Evolutionary conservation across 2,329 filamentous ascomycete species (phyloP).

Genomic region (Aspergillus flavus): DNA sequence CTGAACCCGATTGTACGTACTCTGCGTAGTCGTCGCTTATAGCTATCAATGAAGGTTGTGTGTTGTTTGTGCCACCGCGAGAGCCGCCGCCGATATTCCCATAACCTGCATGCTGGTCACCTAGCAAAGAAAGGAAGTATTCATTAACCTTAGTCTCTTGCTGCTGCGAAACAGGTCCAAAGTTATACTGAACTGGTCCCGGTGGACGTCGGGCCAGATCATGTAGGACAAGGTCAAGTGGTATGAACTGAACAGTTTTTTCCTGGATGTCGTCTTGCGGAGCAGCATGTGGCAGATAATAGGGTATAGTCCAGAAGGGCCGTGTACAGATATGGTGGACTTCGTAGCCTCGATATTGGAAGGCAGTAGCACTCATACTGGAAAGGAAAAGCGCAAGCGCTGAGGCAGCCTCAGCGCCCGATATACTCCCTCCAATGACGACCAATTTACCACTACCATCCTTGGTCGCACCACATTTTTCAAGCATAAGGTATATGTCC

Average conservation of each 20-base stretch:
- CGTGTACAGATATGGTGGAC: constrained; percentile 71
- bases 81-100: constrained; percentile 37
- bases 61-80: constrained; percentile 41
- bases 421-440: constrained; percentile 80
- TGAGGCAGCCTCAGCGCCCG: constrained; percentile 74
- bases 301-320: constrained; percentile 72
- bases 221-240: constrained; percentile 72
- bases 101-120: constrained; percentile 47
- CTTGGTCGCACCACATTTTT: constrained; percentile 22
- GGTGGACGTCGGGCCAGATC: constrained; percentile 66
- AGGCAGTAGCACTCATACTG: constrained; percentile 47
- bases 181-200: constrained; percentile 61
- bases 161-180: constrained; percentile 65
- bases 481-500: constrained; percentile 21
- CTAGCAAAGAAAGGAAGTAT: constrained; percentile 48
- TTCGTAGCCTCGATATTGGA: constrained; percentile 52
- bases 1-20: constrained; percentile 68
- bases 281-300: constrained; percentile 42
- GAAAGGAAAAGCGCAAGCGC: constrained; percentile 73
- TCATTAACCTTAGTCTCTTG: constrained; percentile 58
- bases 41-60: constrained; percentile 65
- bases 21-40: constrained; percentile 73
- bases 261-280: constrained; percentile 7
- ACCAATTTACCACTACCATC: constrained; percentile 61
- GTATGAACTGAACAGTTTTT: constrained; percentile 61